These are phyloP conservation scores for Hypoxylon sp. DNA, from an alignment of 2,329 filamentous ascomycete genomes.

Conservation along the genomic window DNA sequence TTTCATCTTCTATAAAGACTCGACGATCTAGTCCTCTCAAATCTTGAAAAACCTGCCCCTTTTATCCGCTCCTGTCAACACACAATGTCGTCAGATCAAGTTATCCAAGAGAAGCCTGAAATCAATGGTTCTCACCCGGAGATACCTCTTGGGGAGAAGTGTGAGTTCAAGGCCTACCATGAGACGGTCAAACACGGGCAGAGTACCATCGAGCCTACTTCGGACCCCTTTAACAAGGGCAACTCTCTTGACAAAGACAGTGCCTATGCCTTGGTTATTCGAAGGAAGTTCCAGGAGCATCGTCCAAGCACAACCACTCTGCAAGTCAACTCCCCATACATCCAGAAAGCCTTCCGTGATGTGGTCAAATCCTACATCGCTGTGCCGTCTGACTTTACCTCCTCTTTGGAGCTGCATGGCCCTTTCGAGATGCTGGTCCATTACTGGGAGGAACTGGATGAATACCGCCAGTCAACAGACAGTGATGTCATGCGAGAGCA, in stretches of 20 bases:
- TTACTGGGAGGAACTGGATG: constrained; percentile 51
- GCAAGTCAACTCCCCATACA: constrained; percentile 50
- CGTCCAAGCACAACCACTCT: constrained; percentile 43
- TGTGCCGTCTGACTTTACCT: constrained; percentile 50
- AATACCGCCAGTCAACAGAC: constrained; percentile 39
- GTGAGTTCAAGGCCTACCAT: constrained; percentile 51
- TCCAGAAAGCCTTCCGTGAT: constrained; percentile 50
- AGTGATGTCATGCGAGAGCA: constrained; percentile 39
- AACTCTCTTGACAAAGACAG: constrained; percentile 43
- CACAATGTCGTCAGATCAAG: constrained; percentile 13
- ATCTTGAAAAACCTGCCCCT: background rate
- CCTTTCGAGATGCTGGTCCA: constrained; percentile 52
- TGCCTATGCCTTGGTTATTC: constrained; percentile 49
- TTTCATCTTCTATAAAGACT: background rate
- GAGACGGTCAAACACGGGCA: constrained; percentile 40
- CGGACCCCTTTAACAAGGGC: constrained; percentile 47
- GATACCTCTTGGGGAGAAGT: constrained; percentile 40
- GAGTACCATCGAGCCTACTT: constrained; percentile 34
- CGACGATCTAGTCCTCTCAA: background rate
- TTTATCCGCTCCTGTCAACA: background rate
- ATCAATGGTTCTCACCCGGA: constrained; percentile 1
- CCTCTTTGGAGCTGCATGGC: constrained; percentile 43
- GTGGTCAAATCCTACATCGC: constrained; percentile 47
- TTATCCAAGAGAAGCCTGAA: background rate
- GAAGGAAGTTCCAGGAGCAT: constrained; percentile 40